Conservation (phyloP, 164 flowering plant species). For the Piper longum region DNA sequence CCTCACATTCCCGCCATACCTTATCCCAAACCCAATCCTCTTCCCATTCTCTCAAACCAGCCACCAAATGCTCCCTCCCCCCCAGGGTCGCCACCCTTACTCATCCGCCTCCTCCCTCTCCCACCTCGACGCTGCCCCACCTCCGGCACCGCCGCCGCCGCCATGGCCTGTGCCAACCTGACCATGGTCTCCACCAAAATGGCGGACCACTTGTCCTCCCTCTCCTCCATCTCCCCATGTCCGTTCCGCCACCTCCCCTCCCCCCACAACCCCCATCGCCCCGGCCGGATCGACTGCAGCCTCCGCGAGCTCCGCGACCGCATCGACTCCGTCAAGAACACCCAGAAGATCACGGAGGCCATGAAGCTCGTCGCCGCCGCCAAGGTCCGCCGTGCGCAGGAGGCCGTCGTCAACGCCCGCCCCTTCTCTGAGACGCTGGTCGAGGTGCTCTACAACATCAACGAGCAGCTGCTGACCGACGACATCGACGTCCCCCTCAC, state of each 20-base stretch:
- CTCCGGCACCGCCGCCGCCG: background rate
- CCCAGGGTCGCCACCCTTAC: background rate
- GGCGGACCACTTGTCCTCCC: constrained; percentile 23
- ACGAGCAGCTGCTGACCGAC: constrained; percentile 47
- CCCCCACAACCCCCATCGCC: constrained; percentile 1
- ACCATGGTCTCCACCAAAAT: constrained; percentile 27
- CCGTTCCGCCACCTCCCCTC: constrained; percentile 6
- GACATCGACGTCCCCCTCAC: constrained; percentile 62
- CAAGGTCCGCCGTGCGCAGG: constrained; percentile 76
- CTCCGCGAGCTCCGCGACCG: constrained; percentile 54
- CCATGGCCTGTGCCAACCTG: constrained; percentile 32
- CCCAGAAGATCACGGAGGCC: constrained; percentile 85
- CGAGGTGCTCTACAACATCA: constrained; percentile 47
- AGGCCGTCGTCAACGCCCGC: constrained; percentile 72
- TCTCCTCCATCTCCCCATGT: constrained; percentile 10
- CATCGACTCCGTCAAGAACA: constrained; percentile 55
- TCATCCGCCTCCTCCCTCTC: constrained; percentile 2
- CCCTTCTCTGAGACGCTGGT: constrained; percentile 67
- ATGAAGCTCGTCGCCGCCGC: constrained; percentile 94
- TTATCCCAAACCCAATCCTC: constrained; percentile 31
- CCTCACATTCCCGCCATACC: constrained; percentile 1
- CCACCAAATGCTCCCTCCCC: background rate
- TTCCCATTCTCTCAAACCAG: background rate
- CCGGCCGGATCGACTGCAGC: constrained; percentile 25
- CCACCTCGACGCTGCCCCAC: constrained; percentile 5